These are phyloP conservation scores for Verbascum thapsus DNA, from an alignment of 257 asterid genomes.

Conservation along the genomic window DNA sequence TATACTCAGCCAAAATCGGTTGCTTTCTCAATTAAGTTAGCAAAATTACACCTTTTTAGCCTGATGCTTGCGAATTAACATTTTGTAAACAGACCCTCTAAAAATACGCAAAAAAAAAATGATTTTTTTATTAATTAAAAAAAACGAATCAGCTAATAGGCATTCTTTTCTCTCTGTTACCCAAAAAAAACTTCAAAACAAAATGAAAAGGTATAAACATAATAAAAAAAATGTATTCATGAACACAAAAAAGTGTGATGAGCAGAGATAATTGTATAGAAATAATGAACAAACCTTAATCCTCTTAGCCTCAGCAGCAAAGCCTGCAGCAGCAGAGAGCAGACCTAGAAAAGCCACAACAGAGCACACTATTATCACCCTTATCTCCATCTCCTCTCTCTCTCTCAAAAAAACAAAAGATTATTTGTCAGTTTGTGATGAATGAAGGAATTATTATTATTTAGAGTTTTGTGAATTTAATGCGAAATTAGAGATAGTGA, in stretches of 20 bases:
- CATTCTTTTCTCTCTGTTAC: slow-evolving; percentile 18
- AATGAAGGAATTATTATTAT: too few species aligned
- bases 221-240: neutral
- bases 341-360: slow-evolving; percentile 65
- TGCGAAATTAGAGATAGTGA: slow-evolving; percentile 9
- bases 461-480: neutral
- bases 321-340: slow-evolving; percentile 66
- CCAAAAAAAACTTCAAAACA: neutral
- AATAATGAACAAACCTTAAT: slow-evolving; percentile 44
- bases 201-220: neutral
- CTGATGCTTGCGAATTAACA: slow-evolving; percentile 13
- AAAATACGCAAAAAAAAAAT: neutral
- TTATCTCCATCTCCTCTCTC: slow-evolving; percentile 44
- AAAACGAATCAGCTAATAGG: slow-evolving; percentile 19
- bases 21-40: neutral
- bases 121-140: neutral
- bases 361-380: slow-evolving; percentile 43
- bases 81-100: neutral
- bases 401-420: neutral
- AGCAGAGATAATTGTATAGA: neutral
- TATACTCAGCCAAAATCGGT: neutral
- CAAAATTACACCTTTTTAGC: neutral
- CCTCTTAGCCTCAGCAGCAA: slow-evolving; percentile 75
- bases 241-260: neutral
- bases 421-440: slow-evolving; percentile 8